phyloP scores from a whole-genome alignment of 805 yeast genomes.

The Maudiozyma pseudohumilis region DNA sequence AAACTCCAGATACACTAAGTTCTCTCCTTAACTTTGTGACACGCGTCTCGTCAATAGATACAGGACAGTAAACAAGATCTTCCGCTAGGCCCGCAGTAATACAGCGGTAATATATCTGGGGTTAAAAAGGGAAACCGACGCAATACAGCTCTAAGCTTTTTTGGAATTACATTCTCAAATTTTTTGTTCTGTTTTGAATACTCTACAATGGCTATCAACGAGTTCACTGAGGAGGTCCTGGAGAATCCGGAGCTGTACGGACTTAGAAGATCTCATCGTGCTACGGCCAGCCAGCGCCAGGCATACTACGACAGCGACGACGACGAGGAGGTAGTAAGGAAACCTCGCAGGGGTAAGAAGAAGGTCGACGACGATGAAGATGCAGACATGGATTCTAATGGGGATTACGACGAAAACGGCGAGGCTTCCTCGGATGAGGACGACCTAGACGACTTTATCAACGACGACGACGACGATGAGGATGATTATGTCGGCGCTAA shows the following conservation, averaged over 20 bases:
- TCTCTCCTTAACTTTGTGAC: too few species aligned
- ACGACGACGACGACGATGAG: slow-evolving; percentile 12
- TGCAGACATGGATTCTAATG: slow-evolving; percentile 24
- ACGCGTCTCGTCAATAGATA: too few species aligned
- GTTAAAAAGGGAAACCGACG: too few species aligned
- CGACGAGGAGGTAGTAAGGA: slow-evolving; percentile 21
- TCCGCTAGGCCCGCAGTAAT: too few species aligned
- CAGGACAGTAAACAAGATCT: too few species aligned
- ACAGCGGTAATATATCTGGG: too few species aligned
- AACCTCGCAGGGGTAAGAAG: slow-evolving; percentile 11
- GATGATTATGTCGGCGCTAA: slow-evolving; percentile 10
- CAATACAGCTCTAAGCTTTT: too few species aligned
- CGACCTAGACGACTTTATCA: slow-evolving; percentile 17
- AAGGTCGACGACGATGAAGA: slow-evolving; percentile 12
- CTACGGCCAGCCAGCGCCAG: slow-evolving; percentile 33
- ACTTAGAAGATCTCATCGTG: slow-evolving; percentile 63
- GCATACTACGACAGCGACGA: slow-evolving; percentile 20
- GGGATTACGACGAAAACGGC: slow-evolving; percentile 17
- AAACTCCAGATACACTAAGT: too few species aligned
- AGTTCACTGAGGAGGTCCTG: slow-evolving; percentile 44
- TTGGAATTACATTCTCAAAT: too few species aligned
- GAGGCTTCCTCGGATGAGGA: slow-evolving; percentile 22
- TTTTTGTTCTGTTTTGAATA: neutral
- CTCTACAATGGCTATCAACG: slow-evolving; percentile 9
- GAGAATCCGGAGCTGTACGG: slow-evolving; percentile 79